These are phyloP conservation scores for Alternaria tenuissima DNA, from an alignment of 2,329 filamentous ascomycete genomes.

Conservation along the genomic window DNA sequence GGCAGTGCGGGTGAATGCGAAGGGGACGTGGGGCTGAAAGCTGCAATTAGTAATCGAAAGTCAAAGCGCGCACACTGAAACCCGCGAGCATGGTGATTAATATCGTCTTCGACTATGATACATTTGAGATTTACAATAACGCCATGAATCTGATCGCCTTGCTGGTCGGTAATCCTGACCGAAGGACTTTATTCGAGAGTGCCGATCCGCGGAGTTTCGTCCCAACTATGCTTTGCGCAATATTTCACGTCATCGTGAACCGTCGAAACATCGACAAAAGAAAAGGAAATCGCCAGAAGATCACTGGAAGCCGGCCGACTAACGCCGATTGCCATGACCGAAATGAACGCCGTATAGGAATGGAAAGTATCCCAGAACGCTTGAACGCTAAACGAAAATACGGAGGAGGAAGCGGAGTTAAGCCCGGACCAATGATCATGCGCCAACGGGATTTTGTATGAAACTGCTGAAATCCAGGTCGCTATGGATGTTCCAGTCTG, in stretches of 20 bases:
- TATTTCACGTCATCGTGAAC: slow-evolving; percentile 40
- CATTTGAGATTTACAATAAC: slow-evolving; percentile 15
- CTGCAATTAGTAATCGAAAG: slow-evolving; percentile 17
- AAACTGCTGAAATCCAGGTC: slow-evolving; percentile 50
- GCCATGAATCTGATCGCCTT: not conserved
- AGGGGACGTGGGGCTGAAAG: not conserved
- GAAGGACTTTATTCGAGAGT: not conserved
- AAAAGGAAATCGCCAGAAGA: slow-evolving; percentile 17
- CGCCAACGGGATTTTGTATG: slow-evolving; percentile 46
- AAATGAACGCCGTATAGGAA: slow-evolving; percentile 31
- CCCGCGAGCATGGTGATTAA: not conserved
- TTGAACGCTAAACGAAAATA: slow-evolving; percentile 46
- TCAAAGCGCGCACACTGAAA: slow-evolving; percentile 10
- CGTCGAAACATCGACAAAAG: slow-evolving; percentile 21
- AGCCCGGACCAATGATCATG: slow-evolving; percentile 35
- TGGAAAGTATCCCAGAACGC: slow-evolving; percentile 37
- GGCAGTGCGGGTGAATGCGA: slow-evolving; percentile 2
- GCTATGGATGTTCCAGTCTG: slow-evolving; percentile 45
- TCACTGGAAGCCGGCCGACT: slow-evolving; percentile 17
- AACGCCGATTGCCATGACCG: slow-evolving; percentile 25
- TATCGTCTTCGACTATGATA: slow-evolving; percentile 10
- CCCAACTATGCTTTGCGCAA: slow-evolving; percentile 4
- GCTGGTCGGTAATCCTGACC: not conserved
- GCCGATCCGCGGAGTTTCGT: slow-evolving; percentile 11
- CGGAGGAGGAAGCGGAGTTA: slow-evolving; percentile 29